Base-by-base conservation (phyloP, 306 rosid species). In the Datisca glomerata region DNA sequence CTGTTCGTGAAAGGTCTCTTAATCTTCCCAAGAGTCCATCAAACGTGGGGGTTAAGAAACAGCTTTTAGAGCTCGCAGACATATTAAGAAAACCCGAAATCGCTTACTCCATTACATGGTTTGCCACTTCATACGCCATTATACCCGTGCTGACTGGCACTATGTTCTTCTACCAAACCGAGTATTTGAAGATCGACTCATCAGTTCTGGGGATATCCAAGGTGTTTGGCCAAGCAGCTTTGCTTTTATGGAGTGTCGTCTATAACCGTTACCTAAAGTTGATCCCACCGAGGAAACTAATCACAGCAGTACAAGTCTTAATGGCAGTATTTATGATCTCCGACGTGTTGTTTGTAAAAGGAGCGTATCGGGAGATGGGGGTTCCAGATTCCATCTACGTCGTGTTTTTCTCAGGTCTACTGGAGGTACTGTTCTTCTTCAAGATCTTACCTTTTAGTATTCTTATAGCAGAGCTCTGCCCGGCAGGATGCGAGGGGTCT, bases 121-220 rank as follows among this genome's bases (percentile, higher is more conserved):
- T 89, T 40, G 81, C 91, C 14, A 72, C 74, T 47, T 89, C 95
- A n/a, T 76, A 80, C 44, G 93, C 95, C 28, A 55, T 72, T 35
- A 77, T 77, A 58, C 97, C 95, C 15, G 71, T 76, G 19, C 68
- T 89, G 13, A 80, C 93, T 8, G 86, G 97, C 52, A 80, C 95
- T 42, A 74, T 89, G 97, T 89, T 89, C 81, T 83, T 89, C 63
- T 89, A 89, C 57, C 97, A 89, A 50, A 84, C 91, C 8, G 64
- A 80, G 12, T 21, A 63, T 63, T 55, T 89, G 56, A 75, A 77
- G 51, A 80, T 89, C 12, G 66, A 75, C 42, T 72, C 95, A 3
- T 72, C 91, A 1, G 56, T 72, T 6, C 37, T 83, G 53, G 97
- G 97, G 11, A 48, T 83, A 37, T 83, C 97, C 18, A 89, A 89